Conservation (phyloP, 257 asterid genomes). For the Osmanthus fragrans region DNA sequence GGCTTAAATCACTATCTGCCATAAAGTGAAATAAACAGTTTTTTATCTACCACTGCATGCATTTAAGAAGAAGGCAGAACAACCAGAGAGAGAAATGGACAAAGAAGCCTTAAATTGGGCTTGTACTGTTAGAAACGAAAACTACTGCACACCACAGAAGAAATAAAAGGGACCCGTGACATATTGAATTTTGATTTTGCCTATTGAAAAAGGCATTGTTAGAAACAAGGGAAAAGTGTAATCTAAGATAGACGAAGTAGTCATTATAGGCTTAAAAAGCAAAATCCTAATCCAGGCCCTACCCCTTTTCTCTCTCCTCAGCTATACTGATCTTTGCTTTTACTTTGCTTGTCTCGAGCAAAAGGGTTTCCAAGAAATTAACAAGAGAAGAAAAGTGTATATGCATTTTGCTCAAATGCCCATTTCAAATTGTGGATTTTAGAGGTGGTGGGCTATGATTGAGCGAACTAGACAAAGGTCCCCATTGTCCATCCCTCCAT, state of each 20-base stretch:
- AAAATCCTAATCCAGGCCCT: too few species aligned
- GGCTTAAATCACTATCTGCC: constrained; percentile 6
- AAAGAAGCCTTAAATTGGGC: too few species aligned
- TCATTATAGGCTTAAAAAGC: not conserved
- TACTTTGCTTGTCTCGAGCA: constrained; percentile 13
- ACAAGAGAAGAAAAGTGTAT: constrained; percentile 17
- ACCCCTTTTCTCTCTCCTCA: constrained; percentile 29
- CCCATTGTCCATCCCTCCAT: constrained; percentile 36
- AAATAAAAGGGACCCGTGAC: constrained; percentile 17
- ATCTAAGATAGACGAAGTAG: constrained; percentile 50
- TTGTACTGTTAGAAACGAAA: not conserved
- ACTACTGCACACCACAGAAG: not conserved
- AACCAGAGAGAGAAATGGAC: too few species aligned
- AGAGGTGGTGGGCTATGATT: constrained; percentile 43
- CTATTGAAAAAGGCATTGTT: constrained; percentile 41
- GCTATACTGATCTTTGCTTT: constrained; percentile 27
- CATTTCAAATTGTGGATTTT: constrained; percentile 32
- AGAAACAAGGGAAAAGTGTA: constrained; percentile 52
- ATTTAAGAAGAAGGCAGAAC: not conserved
- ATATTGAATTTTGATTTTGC: too few species aligned
- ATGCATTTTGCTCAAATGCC: constrained; percentile 26
- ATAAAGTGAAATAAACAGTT: not conserved
- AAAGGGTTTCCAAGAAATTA: constrained; percentile 24
- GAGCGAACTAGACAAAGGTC: constrained; percentile 63
- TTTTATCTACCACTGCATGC: constrained; percentile 21